A percentile compares a stretch with the other conserved stretches of the same genome.
Evolutionary conservation across 441 rosid genomes (phyloP).

Genomic region (Adansonia rubrostipa): DNA sequence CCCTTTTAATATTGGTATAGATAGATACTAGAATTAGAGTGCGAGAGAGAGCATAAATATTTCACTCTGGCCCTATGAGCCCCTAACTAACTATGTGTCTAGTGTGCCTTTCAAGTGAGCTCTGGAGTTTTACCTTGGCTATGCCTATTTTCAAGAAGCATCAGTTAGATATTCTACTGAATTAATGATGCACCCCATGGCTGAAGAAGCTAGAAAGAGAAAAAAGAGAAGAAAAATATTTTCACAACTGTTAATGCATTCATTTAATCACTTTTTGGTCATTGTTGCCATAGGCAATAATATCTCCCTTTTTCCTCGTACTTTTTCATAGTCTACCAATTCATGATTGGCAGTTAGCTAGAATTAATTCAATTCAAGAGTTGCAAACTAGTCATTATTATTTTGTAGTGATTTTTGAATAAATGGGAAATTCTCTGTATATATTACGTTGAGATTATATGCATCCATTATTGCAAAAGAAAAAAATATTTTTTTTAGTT

Average conservation of each 20-base stretch:
- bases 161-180: background rate
- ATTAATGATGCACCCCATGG: background rate
- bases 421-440: background rate
- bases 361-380: background rate
- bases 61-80: background rate
- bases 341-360: background rate
- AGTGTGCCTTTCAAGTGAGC: background rate
- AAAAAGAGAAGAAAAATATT: background rate
- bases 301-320: background rate
- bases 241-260: background rate
- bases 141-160: background rate
- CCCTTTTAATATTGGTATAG: too few relatives aligned
- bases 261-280: background rate
- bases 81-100: background rate
- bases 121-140: background rate
- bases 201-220: too few relatives aligned
- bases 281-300: background rate
- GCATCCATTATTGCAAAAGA: constrained; percentile 16
- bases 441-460: constrained; percentile 6
- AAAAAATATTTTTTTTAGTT: background rate
- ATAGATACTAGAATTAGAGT: background rate
- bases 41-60: background rate
- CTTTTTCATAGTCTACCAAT: too few relatives aligned
- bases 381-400: background rate
- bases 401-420: background rate